Base-by-base conservation (phyloP, 176 grass and related monocot species). In the Poa annua region DNA sequence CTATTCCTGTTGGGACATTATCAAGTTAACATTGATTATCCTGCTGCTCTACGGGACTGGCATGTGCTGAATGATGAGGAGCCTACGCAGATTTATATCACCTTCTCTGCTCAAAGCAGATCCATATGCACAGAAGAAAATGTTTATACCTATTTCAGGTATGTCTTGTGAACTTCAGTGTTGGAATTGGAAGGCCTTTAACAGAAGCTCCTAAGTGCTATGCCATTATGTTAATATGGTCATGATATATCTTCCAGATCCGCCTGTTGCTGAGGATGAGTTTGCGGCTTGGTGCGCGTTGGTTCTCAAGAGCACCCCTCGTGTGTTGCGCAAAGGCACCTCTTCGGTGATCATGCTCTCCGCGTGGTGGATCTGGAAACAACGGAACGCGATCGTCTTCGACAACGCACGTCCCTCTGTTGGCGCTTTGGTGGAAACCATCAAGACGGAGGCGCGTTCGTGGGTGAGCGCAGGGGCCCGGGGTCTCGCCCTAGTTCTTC, bases 1-100 rank as follows among this genome's bases (percentile, higher is more conserved):
- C 67, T 86, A 67, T 38, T 92, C 81, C 89, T 86, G 14, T 51
- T 75, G 55, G 94, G 93, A 84, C 75, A 93, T 89, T 78, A 38
- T 74, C 34, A 25, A 48, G 73, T 53, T 29, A 86, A 49, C 42
- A 11, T 14, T 44, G 11, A 19, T 13, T 65, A 32, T 42, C 13
- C 57, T 21, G 7, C 0, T 77, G 4, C 16, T 16, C 22, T 25
- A 61, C 57, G 11, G 11, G 21, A 25, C 56, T 25, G 21, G 56
- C 10, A 24, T 25, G n/a, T 12, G 21, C 10, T 24, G 8, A 44
- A 44, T 11, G 44, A 12, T 47, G 53, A 55, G 11, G 57, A 11
- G 10, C 57, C 79, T 61, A 56, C 84, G 63, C 61, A 82, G 62
- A 94, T 94, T 74, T 91, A 87, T 83, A 81, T 94, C 21, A 79